Percentiles rank a stretch among this genome's conserved stretches.
These are phyloP conservation scores for Penicillium griseofulvum DNA, from an alignment of 2,329 filamentous ascomycete genomes.

Conservation along the genomic window DNA sequence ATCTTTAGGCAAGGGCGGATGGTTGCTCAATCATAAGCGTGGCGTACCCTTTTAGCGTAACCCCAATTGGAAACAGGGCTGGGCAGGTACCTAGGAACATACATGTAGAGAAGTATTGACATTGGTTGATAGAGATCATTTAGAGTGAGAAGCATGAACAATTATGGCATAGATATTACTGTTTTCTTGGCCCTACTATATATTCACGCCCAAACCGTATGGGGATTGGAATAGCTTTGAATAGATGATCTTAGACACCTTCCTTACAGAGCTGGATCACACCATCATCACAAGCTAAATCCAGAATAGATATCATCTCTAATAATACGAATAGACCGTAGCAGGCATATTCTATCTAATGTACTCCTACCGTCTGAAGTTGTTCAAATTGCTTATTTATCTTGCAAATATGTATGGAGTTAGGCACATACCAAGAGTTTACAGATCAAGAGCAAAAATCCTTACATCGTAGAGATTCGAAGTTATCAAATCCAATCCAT, in stretches of 20 bases:
- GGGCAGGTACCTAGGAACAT: constrained; percentile 5
- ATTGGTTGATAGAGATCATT: not conserved
- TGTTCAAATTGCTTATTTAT: not conserved
- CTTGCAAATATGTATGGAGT: not conserved
- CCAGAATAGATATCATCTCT: not conserved
- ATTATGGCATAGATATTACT: not conserved
- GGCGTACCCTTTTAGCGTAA: constrained; percentile 18
- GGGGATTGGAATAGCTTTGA: not conserved
- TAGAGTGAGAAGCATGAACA: not conserved
- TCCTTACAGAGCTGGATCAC: constrained; percentile 14
- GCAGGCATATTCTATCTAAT: not conserved
- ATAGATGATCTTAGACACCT: not conserved
- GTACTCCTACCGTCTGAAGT: not conserved
- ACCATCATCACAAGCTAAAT: constrained; percentile 19
- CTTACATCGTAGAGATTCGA: not conserved
- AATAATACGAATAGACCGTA: not conserved
- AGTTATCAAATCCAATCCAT: not conserved
- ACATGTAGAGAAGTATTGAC: not conserved
- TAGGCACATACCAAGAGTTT: not conserved
- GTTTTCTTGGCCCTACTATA: not conserved
- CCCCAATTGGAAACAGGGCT: constrained; percentile 20
- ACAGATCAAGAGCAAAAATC: not conserved
- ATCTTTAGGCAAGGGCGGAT: constrained; percentile 7
- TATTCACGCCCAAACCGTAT: not conserved
- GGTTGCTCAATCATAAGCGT: constrained; percentile 20